Evolutionary conservation across 768 basidiomycete genomes (phyloP).

Genomic region (Dendrothele bispora): DNA sequence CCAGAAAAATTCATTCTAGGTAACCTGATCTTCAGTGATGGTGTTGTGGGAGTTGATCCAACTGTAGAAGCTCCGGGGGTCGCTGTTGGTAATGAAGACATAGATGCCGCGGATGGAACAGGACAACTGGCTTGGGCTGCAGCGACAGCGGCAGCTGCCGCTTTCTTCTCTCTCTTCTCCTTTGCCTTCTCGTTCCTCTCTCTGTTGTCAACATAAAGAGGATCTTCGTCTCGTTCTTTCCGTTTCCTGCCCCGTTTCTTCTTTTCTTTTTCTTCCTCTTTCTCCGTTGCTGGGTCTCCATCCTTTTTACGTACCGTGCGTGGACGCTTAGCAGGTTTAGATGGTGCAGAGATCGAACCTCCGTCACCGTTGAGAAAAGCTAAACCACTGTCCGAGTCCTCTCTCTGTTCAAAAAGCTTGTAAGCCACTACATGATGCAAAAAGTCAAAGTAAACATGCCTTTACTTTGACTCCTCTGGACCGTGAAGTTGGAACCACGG

Average conservation of each 20-base stretch:
- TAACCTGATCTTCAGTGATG: conserved; percentile 57
- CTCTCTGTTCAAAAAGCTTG: too few relatives aligned
- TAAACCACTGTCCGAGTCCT: conserved; percentile 18
- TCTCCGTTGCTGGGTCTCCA: conserved; percentile 17
- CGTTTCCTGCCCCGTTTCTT: conserved; percentile 24
- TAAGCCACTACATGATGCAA: too few relatives aligned
- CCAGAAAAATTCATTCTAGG: conserved; percentile 42
- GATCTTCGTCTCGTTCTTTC: conserved; percentile 45
- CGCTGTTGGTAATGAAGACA: conserved; percentile 8
- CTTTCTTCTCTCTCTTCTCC: conserved; percentile 13
- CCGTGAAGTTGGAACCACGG: conserved; percentile 1
- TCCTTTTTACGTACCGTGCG: conserved; percentile 1
- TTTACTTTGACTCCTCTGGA: conserved; percentile 11
- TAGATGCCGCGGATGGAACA: conserved; percentile 27
- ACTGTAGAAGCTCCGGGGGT: not conserved
- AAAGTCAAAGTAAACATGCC: not conserved
- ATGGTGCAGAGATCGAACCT: conserved; percentile 17
- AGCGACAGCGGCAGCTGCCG: conserved; percentile 16
- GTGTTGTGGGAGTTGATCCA: conserved; percentile 20
- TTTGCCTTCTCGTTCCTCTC: conserved; percentile 15
- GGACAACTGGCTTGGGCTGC: conserved; percentile 16
- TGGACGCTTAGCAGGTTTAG: conserved; percentile 14
- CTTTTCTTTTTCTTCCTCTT: conserved; percentile 21
- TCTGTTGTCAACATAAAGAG: conserved; percentile 13
- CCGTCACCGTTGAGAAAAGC: conserved; percentile 15